Conservation (phyloP, 345 rosid species). For the Physaria fendleri region DNA sequence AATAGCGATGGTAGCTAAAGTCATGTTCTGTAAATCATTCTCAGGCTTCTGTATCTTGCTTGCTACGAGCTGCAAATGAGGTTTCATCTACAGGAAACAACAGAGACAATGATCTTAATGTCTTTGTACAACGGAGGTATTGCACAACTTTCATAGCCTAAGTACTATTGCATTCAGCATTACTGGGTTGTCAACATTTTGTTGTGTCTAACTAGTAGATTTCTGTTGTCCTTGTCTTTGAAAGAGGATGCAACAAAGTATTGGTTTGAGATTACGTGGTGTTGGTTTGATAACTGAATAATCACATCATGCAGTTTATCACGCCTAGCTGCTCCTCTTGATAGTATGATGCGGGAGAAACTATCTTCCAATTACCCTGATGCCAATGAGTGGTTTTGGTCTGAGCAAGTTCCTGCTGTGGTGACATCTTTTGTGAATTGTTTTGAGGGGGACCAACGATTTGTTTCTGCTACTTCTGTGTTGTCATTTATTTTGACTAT, state of each 20-base stretch:
- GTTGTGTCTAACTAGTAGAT: background rate
- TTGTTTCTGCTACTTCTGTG: constrained; percentile 52
- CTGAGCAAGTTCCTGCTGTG: constrained; percentile 61
- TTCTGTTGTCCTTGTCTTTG: background rate
- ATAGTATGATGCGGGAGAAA: constrained; percentile 77
- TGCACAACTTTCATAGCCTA: background rate
- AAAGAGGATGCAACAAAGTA: background rate
- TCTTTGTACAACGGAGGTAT: constrained; percentile 85
- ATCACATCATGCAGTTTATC: constrained; percentile 52
- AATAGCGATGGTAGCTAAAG: constrained; percentile 11
- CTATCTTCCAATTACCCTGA: constrained; percentile 71
- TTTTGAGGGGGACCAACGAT: constrained; percentile 60
- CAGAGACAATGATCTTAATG: constrained; percentile 62
- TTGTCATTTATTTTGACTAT: constrained; percentile 29
- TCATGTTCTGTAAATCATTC: constrained; percentile 32
- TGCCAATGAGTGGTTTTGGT: constrained; percentile 75
- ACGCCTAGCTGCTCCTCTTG: constrained; percentile 71
- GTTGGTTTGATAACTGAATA: background rate
- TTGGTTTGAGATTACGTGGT: background rate
- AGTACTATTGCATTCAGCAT: constrained; percentile 10
- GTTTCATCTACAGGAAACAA: constrained; percentile 71
- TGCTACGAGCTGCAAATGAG: constrained; percentile 86
- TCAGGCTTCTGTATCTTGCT: constrained; percentile 81
- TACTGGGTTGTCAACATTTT: constrained; percentile 10
- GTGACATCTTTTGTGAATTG: constrained; percentile 55